These are phyloP conservation scores for Lumnitzera littorea DNA, from an alignment of 345 rosid genomes.

Conservation along the genomic window DNA sequence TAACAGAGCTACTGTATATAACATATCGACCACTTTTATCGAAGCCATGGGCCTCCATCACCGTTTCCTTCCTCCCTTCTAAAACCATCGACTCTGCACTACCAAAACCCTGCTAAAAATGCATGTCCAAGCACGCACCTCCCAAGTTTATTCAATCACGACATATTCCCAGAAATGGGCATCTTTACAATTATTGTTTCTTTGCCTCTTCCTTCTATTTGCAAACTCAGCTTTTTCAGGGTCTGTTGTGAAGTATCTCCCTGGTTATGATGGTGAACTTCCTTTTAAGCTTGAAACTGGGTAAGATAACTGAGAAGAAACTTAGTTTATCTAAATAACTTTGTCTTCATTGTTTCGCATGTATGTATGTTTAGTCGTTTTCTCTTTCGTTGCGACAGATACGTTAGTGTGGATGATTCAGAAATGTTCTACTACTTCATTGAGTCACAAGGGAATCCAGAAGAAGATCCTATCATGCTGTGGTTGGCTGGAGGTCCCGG, in stretches of 20 bases:
- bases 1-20: no score
- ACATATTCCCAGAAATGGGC: not conserved
- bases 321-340: not conserved
- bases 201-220: not conserved
- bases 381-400: conserved; percentile 3
- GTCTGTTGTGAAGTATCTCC: conserved; percentile 16
- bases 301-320: not conserved
- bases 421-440: conserved; percentile 22
- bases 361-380: not conserved
- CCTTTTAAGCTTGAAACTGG: conserved; percentile 36
- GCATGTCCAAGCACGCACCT: no score
- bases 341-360: not conserved
- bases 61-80: no score
- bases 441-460: conserved; percentile 26
- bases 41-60: no score
- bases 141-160: not conserved
- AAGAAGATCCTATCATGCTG: conserved; percentile 24
- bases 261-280: conserved; percentile 26
- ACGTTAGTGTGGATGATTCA: conserved; percentile 10
- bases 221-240: conserved; percentile 1
- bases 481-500: conserved; percentile 38
- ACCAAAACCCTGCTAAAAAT: no score
- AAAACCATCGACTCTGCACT: no score
- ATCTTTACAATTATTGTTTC: not conserved
- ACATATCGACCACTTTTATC: no score